These are phyloP conservation scores for Tulasnella sp. DNA, from an alignment of 768 basidiomycete species.

Conservation along the genomic window DNA sequence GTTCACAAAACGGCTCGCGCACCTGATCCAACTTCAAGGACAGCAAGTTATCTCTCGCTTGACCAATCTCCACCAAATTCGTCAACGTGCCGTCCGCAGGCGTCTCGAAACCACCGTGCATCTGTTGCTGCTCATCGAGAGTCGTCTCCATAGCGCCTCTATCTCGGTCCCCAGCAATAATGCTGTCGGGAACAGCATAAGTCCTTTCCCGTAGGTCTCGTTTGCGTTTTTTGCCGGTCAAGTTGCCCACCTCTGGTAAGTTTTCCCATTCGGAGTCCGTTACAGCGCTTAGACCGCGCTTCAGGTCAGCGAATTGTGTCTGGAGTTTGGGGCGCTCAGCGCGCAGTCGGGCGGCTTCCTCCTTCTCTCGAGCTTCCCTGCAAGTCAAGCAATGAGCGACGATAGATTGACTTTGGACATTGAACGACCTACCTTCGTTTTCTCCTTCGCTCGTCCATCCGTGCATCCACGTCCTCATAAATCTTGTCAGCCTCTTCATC, in stretches of 20 bases:
- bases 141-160: conserved; percentile 68
- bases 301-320: conserved; percentile 90
- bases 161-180: conserved; percentile 73
- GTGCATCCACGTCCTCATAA: conserved; percentile 81
- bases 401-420: conserved; percentile 18
- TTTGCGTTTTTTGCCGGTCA: conserved; percentile 82
- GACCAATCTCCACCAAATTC: conserved; percentile 93
- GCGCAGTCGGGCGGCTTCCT: conserved; percentile 62
- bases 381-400: not conserved
- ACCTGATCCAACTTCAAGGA: conserved; percentile 91
- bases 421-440: conserved; percentile 53
- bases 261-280: conserved; percentile 90
- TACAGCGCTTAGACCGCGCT: conserved; percentile 74
- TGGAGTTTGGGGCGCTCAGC: conserved; percentile 90
- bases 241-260: conserved; percentile 92
- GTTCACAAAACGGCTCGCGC: conserved; percentile 15
- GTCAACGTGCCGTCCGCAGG: conserved; percentile 77
- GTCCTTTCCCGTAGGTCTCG: conserved; percentile 49
- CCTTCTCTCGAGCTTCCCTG: conserved; percentile 68
- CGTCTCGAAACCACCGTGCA: conserved; percentile 70
- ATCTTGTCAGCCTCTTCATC: conserved; percentile 97
- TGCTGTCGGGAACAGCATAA: conserved; percentile 88
- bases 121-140: conserved; percentile 64
- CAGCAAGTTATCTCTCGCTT: conserved; percentile 89
- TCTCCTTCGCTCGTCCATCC: conserved; percentile 79